Evolutionary conservation across 805 yeast species (phyloP), one percentile per base, ranked within the genome.

Genomic region (Starmerella potacharoeniae): DNA sequence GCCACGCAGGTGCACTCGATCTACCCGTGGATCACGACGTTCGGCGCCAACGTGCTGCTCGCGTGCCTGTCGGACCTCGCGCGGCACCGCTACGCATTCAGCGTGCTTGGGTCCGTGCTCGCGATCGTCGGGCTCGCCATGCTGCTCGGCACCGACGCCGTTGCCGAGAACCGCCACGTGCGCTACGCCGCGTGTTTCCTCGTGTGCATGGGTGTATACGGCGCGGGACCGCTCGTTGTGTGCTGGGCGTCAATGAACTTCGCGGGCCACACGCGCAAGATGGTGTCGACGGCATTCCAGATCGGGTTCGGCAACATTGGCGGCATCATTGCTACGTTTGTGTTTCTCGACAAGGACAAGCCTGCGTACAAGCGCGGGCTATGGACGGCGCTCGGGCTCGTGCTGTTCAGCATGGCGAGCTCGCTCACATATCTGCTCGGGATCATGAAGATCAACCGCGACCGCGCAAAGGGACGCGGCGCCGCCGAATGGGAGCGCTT

Each of bases 21-120:
- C 49, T 88, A 87, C 62, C 95, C 95, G 16, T 87, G 95, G 90
- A 74, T 85, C 43, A 71, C 75, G 28, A 86, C 95, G 0, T 83
- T 87, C 65, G 87, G 83, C 8, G 71, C 77, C 37, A 77, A 82
- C 42, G 80, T 82, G 68, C 62, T 78, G 4, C 59, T 77, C n/a
- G 90, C 95, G 0, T 71, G 73, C 56, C 60, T 75, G 55, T 82
- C 91, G 0, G 95, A 87, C 66, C 67, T 65, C 47, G 53, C 71
- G 28, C 72, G 76, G 57, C 69, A 69, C 54, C 60, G 75, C 10
- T 71, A 57, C 51, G 58, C 66, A 13, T 43, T 64, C 39, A 58
- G 76, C 17, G 11, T 56, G 9, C 6, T 49, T 10, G 43, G 53
- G 7, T 49, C 46, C 9, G 4, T 54, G 14, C n/a, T 58, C 6